Base-by-base conservation (phyloP, 192 early-diverging fungal genomes). In the Mortierella claussenii region DNA sequence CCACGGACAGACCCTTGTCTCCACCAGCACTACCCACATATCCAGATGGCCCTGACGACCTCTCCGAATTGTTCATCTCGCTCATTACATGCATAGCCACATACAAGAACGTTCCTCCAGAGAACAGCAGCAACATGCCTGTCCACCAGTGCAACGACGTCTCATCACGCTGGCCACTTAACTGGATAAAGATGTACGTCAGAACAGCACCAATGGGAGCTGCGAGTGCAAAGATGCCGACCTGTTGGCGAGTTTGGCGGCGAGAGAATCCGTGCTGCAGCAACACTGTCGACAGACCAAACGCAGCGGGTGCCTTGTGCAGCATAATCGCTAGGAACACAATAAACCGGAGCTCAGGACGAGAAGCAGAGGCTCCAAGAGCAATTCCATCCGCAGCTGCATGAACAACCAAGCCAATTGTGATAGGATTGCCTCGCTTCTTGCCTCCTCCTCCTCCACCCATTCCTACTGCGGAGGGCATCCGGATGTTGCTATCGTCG, bases 351-450 rank as follows among this genome's bases (percentile, higher is more conserved):
- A 88, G 74, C 23, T 87, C 81, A 9, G 85, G 82, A 40, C 84
- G 75, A 0, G 89, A 87, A 1, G 92, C 91, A 0, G 94, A 93
- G 0, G 97, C 95, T 9, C 97, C 97, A 20, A 98, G 71, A 0
- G 97, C 97, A 54, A 98, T 91, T 3, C 97, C 97, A 71, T 98
- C 97, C 1, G 95, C 95, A 12, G 94, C 94, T 6, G 94, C 93
- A 80, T 98, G 97, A 31, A 98, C 93, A n/a, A 98, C 86, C 28
- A 98, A 84, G 56, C 97, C 97, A n/a, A 98, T 84, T 0, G 94
- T 92, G 30, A 94, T 90, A 21, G 81, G 43, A 80, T 84, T 60
- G 74, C 68, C 48, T 51, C 73, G 60, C 36, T 66, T 80, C 65
- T 81, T 67, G 78, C 80, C 42, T 59, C 75, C 78, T 59, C 75